phyloP scores from a whole-genome alignment of 1,284 basidiomycete genomes.

The Puccinia coronata region DNA sequence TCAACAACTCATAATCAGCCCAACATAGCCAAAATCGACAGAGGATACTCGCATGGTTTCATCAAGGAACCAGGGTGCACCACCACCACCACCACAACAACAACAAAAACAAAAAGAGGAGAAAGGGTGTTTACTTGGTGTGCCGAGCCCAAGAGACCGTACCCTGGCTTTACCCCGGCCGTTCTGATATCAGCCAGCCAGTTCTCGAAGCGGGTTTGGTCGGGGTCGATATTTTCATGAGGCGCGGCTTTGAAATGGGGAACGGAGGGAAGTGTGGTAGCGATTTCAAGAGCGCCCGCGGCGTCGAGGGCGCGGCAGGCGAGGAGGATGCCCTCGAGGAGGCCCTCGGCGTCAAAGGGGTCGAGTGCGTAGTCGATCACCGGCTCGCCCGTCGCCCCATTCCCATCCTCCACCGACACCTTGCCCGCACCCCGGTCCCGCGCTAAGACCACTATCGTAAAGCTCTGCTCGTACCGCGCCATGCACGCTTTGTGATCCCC shows the following conservation, averaged over 20 bases:
- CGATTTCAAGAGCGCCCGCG: constrained; percentile 60
- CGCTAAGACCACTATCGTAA: constrained; percentile 57
- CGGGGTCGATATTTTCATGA: constrained; percentile 49
- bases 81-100: too few relatives aligned
- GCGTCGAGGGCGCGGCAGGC: constrained; percentile 60
- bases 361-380: constrained; percentile 60
- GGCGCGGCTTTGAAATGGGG: constrained; percentile 51
- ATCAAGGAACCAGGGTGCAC: too few relatives aligned
- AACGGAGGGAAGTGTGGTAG: constrained; percentile 58
- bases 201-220: constrained; percentile 54
- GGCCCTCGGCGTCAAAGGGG: constrained; percentile 58
- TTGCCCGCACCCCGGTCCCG: constrained; percentile 58
- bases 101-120: too few relatives aligned
- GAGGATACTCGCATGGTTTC: too few relatives aligned
- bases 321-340: constrained; percentile 59
- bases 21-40: too few relatives aligned
- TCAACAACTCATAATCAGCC: too few relatives aligned
- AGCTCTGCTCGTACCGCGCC: constrained; percentile 57
- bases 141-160: constrained; percentile 53
- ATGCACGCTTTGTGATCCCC: constrained; percentile 59
- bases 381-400: constrained; percentile 57
- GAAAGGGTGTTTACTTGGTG: constrained; percentile 57
- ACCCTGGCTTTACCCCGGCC: constrained; percentile 27
- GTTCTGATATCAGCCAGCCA: constrained; percentile 50
- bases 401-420: constrained; percentile 59